Percentiles rank a stretch among this genome's conserved stretches.
phyloP scores from a whole-genome alignment of 164 flowering plant species.

The Dillenia suffruticosa region DNA sequence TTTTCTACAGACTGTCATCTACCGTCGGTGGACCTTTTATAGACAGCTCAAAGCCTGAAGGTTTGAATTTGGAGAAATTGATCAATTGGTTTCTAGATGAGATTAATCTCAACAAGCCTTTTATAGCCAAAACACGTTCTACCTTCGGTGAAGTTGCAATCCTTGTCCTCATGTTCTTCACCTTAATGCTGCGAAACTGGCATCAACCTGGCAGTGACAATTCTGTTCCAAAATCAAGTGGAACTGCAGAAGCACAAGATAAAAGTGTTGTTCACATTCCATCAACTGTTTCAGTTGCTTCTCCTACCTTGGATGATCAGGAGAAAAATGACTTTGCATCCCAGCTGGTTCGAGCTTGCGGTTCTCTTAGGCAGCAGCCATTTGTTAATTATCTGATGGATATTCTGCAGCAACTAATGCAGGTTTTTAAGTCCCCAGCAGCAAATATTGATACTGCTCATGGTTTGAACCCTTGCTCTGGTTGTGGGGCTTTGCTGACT shows the following conservation, averaged over 20 bases:
- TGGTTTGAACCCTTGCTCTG: conserved; percentile 54
- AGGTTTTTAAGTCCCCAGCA: conserved; percentile 76
- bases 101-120: conserved; percentile 65
- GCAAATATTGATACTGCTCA: conserved; percentile 44
- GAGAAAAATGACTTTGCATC: conserved; percentile 78
- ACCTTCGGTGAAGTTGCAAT: conserved; percentile 89
- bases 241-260: conserved; percentile 52
- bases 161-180: conserved; percentile 95
- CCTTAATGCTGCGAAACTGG: conserved; percentile 97
- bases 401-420: conserved; percentile 81
- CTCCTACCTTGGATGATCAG: conserved; percentile 49
- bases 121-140: conserved; percentile 61
- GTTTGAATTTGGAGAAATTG: conserved; percentile 72
- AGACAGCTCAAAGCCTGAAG: conserved; percentile 71
- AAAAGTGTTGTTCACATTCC: conserved; percentile 31
- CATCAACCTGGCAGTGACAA: conserved; percentile 90
- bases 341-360: conserved; percentile 80
- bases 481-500: conserved; percentile 87
- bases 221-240: conserved; percentile 46
- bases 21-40: conserved; percentile 96
- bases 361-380: conserved; percentile 78
- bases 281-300: conserved; percentile 27
- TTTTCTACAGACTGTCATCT: conserved; percentile 88
- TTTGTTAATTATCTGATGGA: conserved; percentile 91
- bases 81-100: conserved; percentile 90